Evolutionary conservation across 139 green algal species (phyloP), one percentile per base, ranked within the genome.

Genomic region (Nannochloris sp.): DNA sequence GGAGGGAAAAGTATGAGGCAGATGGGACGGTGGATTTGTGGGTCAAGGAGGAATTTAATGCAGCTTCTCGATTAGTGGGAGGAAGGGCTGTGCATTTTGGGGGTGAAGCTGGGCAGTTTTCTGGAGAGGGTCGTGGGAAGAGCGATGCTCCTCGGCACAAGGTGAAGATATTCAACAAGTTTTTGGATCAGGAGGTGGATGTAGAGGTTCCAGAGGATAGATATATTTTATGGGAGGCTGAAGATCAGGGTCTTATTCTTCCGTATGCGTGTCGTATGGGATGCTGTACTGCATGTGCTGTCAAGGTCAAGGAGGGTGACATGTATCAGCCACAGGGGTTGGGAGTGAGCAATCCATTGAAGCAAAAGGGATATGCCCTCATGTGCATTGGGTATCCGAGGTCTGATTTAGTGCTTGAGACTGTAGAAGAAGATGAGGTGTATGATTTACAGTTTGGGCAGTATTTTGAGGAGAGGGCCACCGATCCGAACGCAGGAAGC

Each of bases 201-300:
- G 82, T 96, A 49, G 80, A 92, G 30, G 62, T 59, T 9, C 65
- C 60, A 31, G 31, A 61, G 10, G 51, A 48, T 75, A 90, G 87
- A 64, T 98, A 96, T 78, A 85, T 98, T 4, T 68, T 98, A 56
- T 94, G 74, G 61, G 90, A 95, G 67, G 92, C 91, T 3, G 92
- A 98, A 75, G 90, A 93, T 36, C 62, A 90, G 66, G 92, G 91
- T 25, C 67, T 93, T 46, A 67, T 93, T 65, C 80, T 98, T 69
- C 92, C 92, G 3, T 98, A 87, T 48, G 89, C 92, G 13, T 98
- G 92, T 78, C 77, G 92, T 49, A 93, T 98, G 86, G 92, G 92
- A 44, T 97, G 92, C 84, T 98, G 92, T 74, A 98, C 92, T 10
- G 84, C 91, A 2, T 98, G 92, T 61, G 91, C 92, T 4, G 92